Conservation (phyloP, 1,284 basidiomycete genomes). For the Austroboletus niveus region DNA sequence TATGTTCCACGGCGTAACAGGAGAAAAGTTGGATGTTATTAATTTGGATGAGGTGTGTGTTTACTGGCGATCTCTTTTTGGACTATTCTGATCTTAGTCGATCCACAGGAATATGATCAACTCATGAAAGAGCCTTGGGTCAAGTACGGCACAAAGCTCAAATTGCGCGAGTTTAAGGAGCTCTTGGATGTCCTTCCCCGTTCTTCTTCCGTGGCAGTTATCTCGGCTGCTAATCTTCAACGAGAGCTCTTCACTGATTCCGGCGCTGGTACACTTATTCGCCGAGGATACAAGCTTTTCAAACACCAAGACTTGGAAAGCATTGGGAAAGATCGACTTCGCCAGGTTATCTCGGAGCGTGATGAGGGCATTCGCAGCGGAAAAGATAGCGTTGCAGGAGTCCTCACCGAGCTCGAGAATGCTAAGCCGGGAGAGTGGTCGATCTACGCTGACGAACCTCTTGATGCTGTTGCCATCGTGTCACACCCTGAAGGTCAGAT, state of each 20-base stretch:
- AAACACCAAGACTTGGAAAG: slow-evolving; percentile 80
- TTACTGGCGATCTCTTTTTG: not conserved
- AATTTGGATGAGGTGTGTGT: slow-evolving; percentile 89
- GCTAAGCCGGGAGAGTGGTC: slow-evolving; percentile 69
- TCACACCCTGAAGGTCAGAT: slow-evolving; percentile 88
- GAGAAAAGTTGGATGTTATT: slow-evolving; percentile 93
- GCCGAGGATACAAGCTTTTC: slow-evolving; percentile 97
- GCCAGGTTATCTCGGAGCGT: slow-evolving; percentile 90
- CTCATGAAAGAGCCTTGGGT: slow-evolving; percentile 99
- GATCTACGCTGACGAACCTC: slow-evolving; percentile 96
- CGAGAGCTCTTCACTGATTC: slow-evolving; percentile 99
- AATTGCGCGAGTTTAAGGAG: slow-evolving; percentile 99
- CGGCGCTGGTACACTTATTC: slow-evolving; percentile 96
- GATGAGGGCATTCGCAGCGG: slow-evolving; percentile 91
- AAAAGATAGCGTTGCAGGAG: slow-evolving; percentile 84
- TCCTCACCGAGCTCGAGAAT: slow-evolving; percentile 79
- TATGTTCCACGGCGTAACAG: slow-evolving; percentile 94
- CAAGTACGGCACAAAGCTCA: slow-evolving; percentile 99
- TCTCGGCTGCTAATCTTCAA: slow-evolving; percentile 90
- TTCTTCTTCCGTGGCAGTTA: slow-evolving; percentile 97
- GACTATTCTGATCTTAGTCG: slow-evolving; percentile 2
- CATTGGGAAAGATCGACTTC: slow-evolving; percentile 90
- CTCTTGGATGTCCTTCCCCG: slow-evolving; percentile 97
- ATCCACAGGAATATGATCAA: slow-evolving; percentile 82
- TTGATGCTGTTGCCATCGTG: slow-evolving; percentile 94